Evolutionary conservation across 495 filamentous ascomycete species (phyloP).

Genomic region (Daldinia vernicosa): DNA sequence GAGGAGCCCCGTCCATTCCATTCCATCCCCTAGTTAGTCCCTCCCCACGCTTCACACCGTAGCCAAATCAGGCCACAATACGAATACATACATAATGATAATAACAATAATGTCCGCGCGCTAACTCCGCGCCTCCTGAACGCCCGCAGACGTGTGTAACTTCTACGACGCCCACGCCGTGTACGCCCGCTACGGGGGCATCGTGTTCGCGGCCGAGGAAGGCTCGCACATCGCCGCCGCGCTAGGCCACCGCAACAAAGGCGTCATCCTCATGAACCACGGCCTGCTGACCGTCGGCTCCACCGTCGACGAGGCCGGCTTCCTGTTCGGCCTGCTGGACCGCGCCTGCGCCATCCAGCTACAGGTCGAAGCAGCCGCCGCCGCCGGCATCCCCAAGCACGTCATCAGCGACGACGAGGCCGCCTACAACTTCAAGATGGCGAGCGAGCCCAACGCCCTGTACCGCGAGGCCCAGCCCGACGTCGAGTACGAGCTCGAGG

Average conservation of each 20-base stretch:
- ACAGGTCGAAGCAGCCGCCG: constrained; percentile 59
- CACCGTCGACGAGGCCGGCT: constrained; percentile 66
- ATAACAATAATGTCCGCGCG: neutral
- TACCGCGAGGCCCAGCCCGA: constrained; percentile 60
- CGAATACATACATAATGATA: neutral
- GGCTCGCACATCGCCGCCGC: constrained; percentile 60
- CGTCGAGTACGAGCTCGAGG: constrained; percentile 55
- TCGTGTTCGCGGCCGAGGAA: constrained; percentile 62
- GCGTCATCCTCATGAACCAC: constrained; percentile 63
- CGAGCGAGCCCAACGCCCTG: constrained; percentile 54
- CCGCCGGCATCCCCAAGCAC: constrained; percentile 50
- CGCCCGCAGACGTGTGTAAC: constrained; percentile 58
- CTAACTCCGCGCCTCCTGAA: constrained; percentile 1
- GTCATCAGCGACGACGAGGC: constrained; percentile 62
- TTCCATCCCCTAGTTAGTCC: constrained; percentile 15
- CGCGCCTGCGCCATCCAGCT: constrained; percentile 62
- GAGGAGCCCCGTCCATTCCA: constrained; percentile 12
- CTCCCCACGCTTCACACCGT: neutral
- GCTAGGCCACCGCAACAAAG: constrained; percentile 57
- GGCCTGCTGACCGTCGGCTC: constrained; percentile 62
- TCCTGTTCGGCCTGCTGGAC: constrained; percentile 61
- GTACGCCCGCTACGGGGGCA: constrained; percentile 64
- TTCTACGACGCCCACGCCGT: constrained; percentile 62
- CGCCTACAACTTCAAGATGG: constrained; percentile 62
- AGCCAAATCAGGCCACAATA: neutral